Conservation (phyloP, 2,329 filamentous ascomycete species). For the Mycogone perniciosa region DNA sequence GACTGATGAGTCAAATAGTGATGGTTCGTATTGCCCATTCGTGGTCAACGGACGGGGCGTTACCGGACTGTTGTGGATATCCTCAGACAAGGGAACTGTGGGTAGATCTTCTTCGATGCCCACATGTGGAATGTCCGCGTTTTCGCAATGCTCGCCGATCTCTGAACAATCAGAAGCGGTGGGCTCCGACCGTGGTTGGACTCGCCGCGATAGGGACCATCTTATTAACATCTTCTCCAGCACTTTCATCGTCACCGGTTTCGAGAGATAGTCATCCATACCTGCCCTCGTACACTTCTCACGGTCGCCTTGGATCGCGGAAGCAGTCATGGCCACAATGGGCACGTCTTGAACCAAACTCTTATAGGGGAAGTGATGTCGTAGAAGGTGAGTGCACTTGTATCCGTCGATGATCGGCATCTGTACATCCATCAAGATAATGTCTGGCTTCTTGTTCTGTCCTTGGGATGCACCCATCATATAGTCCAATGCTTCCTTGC, state of each 20-base stretch:
- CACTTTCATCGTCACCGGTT: conserved; percentile 62
- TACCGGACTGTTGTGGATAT: conserved; percentile 26
- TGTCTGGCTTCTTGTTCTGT: conserved; percentile 54
- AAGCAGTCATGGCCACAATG: conserved; percentile 77
- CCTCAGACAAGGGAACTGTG: conserved; percentile 18
- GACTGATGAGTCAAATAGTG: conserved; percentile 34
- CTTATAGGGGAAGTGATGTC: conserved; percentile 61
- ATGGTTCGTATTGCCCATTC: conserved; percentile 34
- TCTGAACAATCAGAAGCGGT: conserved; percentile 42
- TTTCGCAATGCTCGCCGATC: conserved; percentile 36
- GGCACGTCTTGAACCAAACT: conserved; percentile 55
- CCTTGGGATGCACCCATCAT: conserved; percentile 48
- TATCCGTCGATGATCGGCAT: conserved; percentile 76
- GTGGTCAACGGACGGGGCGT: conserved; percentile 37
- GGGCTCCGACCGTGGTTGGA: conserved; percentile 18
- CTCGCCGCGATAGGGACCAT: conserved; percentile 46
- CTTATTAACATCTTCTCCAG: conserved; percentile 66
- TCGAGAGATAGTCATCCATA: conserved; percentile 72
- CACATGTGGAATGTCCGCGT: conserved; percentile 34
- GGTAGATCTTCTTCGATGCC: conserved; percentile 24
- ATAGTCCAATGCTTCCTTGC: conserved; percentile 72
- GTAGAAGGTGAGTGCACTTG: conserved; percentile 65
- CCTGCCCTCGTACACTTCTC: conserved; percentile 68
- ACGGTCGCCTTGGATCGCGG: conserved; percentile 67
- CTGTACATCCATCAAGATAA: conserved; percentile 75